Evolutionary conservation across 192 early-diverging fungal genomes (phyloP).

Genomic region (Backusella mclennaniae): DNA sequence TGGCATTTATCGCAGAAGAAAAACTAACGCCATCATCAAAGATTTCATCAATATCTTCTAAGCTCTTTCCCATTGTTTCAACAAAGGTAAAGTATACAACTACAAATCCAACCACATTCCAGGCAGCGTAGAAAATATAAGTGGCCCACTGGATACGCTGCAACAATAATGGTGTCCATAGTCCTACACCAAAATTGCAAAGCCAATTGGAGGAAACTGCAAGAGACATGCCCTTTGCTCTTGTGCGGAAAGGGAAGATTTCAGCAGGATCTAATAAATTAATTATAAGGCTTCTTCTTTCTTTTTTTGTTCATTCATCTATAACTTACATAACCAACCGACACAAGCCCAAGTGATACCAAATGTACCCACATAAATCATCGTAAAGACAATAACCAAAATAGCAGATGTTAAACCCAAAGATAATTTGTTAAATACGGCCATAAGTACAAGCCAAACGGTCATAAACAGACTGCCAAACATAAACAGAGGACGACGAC

Average conservation of each 20-base stretch:
- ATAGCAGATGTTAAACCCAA: slow-evolving; percentile 7
- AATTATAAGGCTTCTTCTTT: neutral
- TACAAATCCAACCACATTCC: slow-evolving; percentile 1
- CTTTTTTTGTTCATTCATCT: neutral
- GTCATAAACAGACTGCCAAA: slow-evolving; percentile 21
- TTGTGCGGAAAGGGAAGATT: slow-evolving; percentile 83
- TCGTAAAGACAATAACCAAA: neutral
- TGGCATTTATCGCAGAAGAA: neutral
- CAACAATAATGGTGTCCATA: neutral
- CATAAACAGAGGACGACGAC: slow-evolving; percentile 28
- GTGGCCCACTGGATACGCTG: slow-evolving; percentile 10
- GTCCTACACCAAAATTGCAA: slow-evolving; percentile 6
- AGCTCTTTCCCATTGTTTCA: slow-evolving; percentile 39
- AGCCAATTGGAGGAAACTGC: slow-evolving; percentile 84
- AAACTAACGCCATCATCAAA: slow-evolving; percentile 29
- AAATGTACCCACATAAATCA: slow-evolving; percentile 3
- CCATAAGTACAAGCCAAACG: slow-evolving; percentile 30
- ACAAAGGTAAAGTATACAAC: slow-evolving; percentile 1
- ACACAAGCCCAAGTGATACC: slow-evolving; percentile 23
- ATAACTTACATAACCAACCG: slow-evolving; percentile 14
- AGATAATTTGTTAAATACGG: slow-evolving; percentile 19
- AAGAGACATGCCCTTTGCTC: slow-evolving; percentile 79
- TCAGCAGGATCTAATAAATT: slow-evolving; percentile 63
- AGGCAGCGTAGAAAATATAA: slow-evolving; percentile 22
- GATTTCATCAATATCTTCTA: slow-evolving; percentile 45